Base-by-base conservation (phyloP, 805 yeast genomes). In the Lachancea nothofagi region DNA sequence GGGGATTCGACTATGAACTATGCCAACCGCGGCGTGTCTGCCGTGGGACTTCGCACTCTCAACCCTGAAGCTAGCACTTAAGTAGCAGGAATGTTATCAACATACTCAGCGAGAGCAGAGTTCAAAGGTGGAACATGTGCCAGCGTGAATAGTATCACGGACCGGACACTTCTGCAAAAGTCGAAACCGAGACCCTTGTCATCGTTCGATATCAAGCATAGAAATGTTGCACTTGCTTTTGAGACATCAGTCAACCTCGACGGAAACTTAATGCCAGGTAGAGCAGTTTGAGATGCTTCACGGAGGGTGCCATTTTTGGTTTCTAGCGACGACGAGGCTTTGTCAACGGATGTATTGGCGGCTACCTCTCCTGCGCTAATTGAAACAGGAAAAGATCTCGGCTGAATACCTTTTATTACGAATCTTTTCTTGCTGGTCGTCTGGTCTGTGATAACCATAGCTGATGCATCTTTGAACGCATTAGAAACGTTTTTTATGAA, bases 401-500 rank as follows among this genome's bases (percentile, higher is more conserved):
- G 97, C 59, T 84, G 88, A 42, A 93, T 85, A 9, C 98, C 97
- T 62, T 85, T 85, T 54, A 93, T 93, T 31, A 93, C 86, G 55
- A 93, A 93, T 59, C 81, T 83, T 54, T 86, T 80, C 44, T 74
- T 73, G 1, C 82, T 80, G 10, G 75, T 78, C 10, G 77, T 69
- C 5, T 78, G 72, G 29, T 76, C 70, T 39, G 76, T 75, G 18
- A 90, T 77, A 12, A 93, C 97, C 90, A 88, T 89, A 1, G 98
- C 97, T 38, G 85, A 81, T 2, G 96, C 87, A 51, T 79, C 76
- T 13, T 83, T 80, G 58, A 93, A 93, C 1, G 96, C 95, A 44
- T 78, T 77, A 24, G 89, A 82, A 15, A 90, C 97, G 56, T 93
- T 90, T 53, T 90, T 87, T 59, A 93, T 93, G 61, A 93, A 93